Base-by-base conservation (phyloP, 2,329 filamentous ascomycete species). In the Venturia nashicola region DNA sequence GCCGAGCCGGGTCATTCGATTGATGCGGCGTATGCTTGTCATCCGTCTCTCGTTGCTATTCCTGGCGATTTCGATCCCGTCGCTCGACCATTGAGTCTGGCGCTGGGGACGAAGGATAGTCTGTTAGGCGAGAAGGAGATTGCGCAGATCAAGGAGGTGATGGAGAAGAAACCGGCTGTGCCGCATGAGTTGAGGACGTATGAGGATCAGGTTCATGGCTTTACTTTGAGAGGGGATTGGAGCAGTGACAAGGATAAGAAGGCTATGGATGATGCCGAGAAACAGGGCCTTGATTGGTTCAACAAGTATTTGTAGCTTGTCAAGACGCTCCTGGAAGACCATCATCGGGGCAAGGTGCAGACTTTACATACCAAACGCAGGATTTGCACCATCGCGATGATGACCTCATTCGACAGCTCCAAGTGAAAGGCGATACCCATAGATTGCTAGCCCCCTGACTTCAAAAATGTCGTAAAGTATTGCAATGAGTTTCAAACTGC, bases 231-330 rank as follows among this genome's bases (percentile, higher is more conserved):
- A 44, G 72, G 75, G 46, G 76, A 78, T 67, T 77, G 74, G 74
- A 72, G 70, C 51, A 73, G 69, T 65, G 77, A 79, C 61, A 75
- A 76, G 69, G 77, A 78, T 64, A 76, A 74, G 72, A 76, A 77
- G 71, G 76, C 77, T 59, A 77, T 79, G 76, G 77, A 79, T 71
- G 74, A 77, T 61, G 72, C 74, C 9, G 70, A 72, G 66, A 72
- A 75, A 70, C 76, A 77, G 66, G 76, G 75, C 1, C 70, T 76
- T 65, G 72, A 73, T 60, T 77, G 72, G 73, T 75, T 76, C 61
- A 69, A 71, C 32, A 74, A 73, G 67, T 73, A 74, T 67, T 65
- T 76, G 39, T 43, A 61, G 51, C 2, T 32, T 36, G 18, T 55
- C 14, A 7, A 12, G n/a, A n/a, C 1, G 6, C 9, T n/a, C 8